Percentiles rank a stretch among this genome's conserved stretches.
Conservation (phyloP, 1,139 yeast genomes). For the Eremothecium coryli region DNA sequence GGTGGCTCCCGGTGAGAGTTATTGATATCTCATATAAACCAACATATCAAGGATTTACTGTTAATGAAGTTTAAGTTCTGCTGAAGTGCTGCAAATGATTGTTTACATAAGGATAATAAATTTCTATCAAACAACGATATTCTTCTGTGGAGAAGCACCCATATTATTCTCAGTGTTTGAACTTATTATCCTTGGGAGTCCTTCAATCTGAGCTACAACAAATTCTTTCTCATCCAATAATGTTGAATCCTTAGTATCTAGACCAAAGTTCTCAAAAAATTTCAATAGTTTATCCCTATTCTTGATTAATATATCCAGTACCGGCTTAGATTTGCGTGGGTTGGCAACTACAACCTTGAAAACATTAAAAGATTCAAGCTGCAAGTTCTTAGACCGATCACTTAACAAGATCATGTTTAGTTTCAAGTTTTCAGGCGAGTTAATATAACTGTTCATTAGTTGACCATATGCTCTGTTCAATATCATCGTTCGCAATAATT, state of each 20-base stretch:
- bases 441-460: constrained; percentile 69
- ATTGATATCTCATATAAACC: not conserved
- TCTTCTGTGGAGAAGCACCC: constrained; percentile 12
- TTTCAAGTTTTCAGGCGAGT: constrained; percentile 73
- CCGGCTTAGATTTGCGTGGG: constrained; percentile 76
- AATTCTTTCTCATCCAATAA: constrained; percentile 76
- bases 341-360: constrained; percentile 92
- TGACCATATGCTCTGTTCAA: constrained; percentile 61
- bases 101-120: too few species aligned
- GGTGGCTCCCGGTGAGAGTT: too few species aligned
- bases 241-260: constrained; percentile 51
- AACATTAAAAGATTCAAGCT: constrained; percentile 83
- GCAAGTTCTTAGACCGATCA: constrained; percentile 83
- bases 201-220: constrained; percentile 63
- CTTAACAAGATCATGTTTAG: constrained; percentile 76
- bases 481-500: constrained; percentile 68
- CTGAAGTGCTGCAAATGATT: too few species aligned
- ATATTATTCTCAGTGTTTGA: constrained; percentile 18
- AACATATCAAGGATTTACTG: too few species aligned
- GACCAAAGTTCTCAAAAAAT: constrained; percentile 60
- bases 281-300: constrained; percentile 68
- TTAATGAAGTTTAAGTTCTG: too few species aligned
- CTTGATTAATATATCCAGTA: constrained; percentile 70
- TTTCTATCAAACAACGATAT: constrained; percentile 5
- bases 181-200: constrained; percentile 45